Conservation (phyloP, 768 basidiomycete genomes). For the Auriscalpium orientale region DNA sequence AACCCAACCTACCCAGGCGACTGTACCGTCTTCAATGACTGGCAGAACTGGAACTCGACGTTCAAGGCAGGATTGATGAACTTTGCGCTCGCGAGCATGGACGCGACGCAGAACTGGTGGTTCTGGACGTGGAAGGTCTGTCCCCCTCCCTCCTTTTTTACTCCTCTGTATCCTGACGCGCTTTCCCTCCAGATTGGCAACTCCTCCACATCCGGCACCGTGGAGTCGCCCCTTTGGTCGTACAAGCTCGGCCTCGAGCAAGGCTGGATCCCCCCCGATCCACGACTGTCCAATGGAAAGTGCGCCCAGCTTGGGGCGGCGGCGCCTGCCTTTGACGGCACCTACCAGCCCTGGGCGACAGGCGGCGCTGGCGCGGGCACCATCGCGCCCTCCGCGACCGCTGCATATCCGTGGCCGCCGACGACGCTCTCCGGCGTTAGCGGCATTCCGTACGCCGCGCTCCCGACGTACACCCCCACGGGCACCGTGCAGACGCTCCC, state of each 20-base stretch:
- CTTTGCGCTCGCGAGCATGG: slow-evolving; percentile 56
- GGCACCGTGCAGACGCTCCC: slow-evolving; percentile 50
- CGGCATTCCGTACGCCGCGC: slow-evolving; percentile 23
- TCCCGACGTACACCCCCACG: slow-evolving; percentile 61
- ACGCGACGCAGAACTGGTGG: slow-evolving; percentile 60
- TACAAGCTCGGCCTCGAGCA: slow-evolving; percentile 62
- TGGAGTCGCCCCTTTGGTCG: slow-evolving; percentile 57
- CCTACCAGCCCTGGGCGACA: slow-evolving; percentile 58
- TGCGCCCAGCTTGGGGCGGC: slow-evolving; percentile 49
- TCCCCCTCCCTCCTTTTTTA: background rate
- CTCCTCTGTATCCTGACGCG: background rate
- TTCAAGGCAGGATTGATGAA: slow-evolving; percentile 44
- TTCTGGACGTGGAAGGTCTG: slow-evolving; percentile 75
- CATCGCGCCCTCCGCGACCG: slow-evolving; percentile 34
- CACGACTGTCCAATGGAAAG: slow-evolving; percentile 53
- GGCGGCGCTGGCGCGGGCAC: slow-evolving; percentile 50
- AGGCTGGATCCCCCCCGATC: slow-evolving; percentile 77
- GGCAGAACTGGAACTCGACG: slow-evolving; percentile 42
- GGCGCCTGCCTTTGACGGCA: slow-evolving; percentile 28
- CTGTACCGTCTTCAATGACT: slow-evolving; percentile 40
- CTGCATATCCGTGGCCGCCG: slow-evolving; percentile 49
- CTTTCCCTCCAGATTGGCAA: slow-evolving; percentile 40
- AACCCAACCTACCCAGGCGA: slow-evolving; percentile 18
- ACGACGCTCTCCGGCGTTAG: slow-evolving; percentile 39
- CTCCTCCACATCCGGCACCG: slow-evolving; percentile 39